Evolutionary conservation across 1,139 yeast species (phyloP), one percentile per base, ranked within the genome.

Genomic region (Insectozyma bohioensis): DNA sequence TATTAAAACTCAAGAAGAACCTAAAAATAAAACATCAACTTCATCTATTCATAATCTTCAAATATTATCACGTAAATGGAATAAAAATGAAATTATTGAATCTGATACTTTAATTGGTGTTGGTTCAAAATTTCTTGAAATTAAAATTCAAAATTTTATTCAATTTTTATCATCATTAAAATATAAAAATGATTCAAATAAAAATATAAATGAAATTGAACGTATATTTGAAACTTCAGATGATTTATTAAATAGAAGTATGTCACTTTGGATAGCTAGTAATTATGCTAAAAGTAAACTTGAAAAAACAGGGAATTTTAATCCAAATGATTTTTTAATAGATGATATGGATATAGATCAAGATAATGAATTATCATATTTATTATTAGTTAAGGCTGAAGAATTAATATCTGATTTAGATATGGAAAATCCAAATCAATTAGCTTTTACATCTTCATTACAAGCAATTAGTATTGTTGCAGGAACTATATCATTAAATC

Each of bases 201-300:
- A 28, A 15, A 19, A 8, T 4, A 22, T 39, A 16, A n/a, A 22
- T 8, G 40, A 33, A 15, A 25, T 53, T 2, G 61, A 56, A 37
- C 24, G 17, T 6, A 29, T 56, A 6, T 20, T 50, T 4, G 41
- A 37, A n/a, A 30, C 28, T 12, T 23, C 33, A 9, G 27, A 32
- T 2, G 30, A 33, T 12, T 10, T 33, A 11, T 20, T 42, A 12
- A 33, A 39, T 15, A 44, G 31, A 24, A 46, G 58, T 10, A 34
- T 58, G 9, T 43, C 58, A 0, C 40, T 65, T 13, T 65, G 69
- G 69, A 42, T 64, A 8, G 61, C 63, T 4, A 55, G 54, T 27
- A 48, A 39, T 18, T 49, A 46, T 30, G 23, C 34, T 4, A 19
- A 23, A 14, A 25, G 18, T 5, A n/a, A 28, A 20, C 26, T 29